phyloP scores from a whole-genome alignment of 345 rosid species.

The Pelargonium nanum region DNA sequence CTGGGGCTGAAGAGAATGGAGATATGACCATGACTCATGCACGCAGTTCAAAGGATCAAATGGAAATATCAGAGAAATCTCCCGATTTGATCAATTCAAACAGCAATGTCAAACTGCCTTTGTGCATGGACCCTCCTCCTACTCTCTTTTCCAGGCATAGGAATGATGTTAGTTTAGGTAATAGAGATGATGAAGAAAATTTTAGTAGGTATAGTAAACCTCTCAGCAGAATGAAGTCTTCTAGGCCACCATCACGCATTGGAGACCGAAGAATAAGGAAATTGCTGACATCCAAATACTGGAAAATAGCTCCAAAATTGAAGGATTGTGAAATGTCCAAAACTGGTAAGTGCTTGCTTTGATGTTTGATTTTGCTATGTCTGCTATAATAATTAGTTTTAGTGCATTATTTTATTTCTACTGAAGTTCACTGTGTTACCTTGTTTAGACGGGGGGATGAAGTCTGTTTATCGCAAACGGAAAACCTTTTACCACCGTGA shows the following conservation, averaged over 20 bases:
- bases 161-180: conserved; percentile 45
- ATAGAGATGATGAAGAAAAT: conserved; percentile 64
- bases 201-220: conserved; percentile 36
- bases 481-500: conserved; percentile 32
- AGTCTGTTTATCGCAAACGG: conserved; percentile 44
- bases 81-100: conserved; percentile 26
- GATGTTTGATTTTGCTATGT: not conserved
- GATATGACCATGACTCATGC: conserved; percentile 16
- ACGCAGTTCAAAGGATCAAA: conserved; percentile 23
- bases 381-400: not conserved
- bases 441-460: conserved; percentile 38
- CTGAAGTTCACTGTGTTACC: conserved; percentile 5
- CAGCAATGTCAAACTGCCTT: conserved; percentile 28
- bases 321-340: conserved; percentile 39
- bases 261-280: conserved; percentile 52
- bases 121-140: conserved; percentile 16
- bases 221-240: conserved; percentile 35
- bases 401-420: not conserved
- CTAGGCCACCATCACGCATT: conserved; percentile 41
- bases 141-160: conserved; percentile 39
- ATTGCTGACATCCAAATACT: conserved; percentile 38
- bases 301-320: conserved; percentile 50
- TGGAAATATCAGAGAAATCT: conserved; percentile 19
- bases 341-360: conserved; percentile 36
- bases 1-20: conserved; percentile 25